Evolutionary conservation across 2,329 filamentous ascomycete species (phyloP).

Genomic region (Chaetomium sp.): DNA sequence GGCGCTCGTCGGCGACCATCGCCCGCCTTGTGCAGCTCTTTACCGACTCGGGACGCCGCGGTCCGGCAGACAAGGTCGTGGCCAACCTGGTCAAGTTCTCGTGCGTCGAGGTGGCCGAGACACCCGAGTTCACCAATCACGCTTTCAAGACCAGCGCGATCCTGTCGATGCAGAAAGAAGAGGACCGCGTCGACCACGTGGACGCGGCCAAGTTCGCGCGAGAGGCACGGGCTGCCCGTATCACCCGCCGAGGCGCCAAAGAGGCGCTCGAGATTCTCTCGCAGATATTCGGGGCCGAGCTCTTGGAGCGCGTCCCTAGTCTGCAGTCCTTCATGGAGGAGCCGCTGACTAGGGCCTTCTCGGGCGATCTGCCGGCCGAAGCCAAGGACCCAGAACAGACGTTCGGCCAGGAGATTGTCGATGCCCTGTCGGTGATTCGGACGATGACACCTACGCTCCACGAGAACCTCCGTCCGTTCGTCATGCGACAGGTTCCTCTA

Average conservation of each 20-base stretch:
- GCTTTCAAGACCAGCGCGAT: slow-evolving; percentile 72
- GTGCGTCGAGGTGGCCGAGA: slow-evolving; percentile 95
- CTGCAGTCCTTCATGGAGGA: slow-evolving; percentile 74
- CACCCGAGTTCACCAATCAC: slow-evolving; percentile 87
- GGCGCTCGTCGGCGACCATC: slow-evolving; percentile 77
- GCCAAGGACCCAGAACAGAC: slow-evolving; percentile 67
- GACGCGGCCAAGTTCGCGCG: slow-evolving; percentile 85
- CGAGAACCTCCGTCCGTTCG: slow-evolving; percentile 65
- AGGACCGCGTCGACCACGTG: slow-evolving; percentile 86
- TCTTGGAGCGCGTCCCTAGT: slow-evolving; percentile 81
- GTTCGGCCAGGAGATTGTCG: slow-evolving; percentile 86
- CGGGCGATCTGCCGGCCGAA: slow-evolving; percentile 61
- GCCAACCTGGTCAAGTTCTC: slow-evolving; percentile 95
- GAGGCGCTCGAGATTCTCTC: slow-evolving; percentile 87
- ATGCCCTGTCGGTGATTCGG: slow-evolving; percentile 86
- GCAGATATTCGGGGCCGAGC: slow-evolving; percentile 64
- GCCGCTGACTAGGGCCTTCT: slow-evolving; percentile 69
- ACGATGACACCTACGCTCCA: slow-evolving; percentile 90
- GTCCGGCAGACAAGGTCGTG: slow-evolving; percentile 91
- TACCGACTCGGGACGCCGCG: slow-evolving; percentile 69
- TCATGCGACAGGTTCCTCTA: slow-evolving; percentile 75
- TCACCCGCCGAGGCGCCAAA: slow-evolving; percentile 88
- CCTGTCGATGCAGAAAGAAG: slow-evolving; percentile 91
- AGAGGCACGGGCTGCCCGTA: slow-evolving; percentile 81
- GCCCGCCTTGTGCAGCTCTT: slow-evolving; percentile 82